Percentiles rank a stretch among this genome's conserved stretches.
These are phyloP conservation scores for Juncus inflexus DNA, from an alignment of 176 grass and related monocot genomes.

Conservation along the genomic window DNA sequence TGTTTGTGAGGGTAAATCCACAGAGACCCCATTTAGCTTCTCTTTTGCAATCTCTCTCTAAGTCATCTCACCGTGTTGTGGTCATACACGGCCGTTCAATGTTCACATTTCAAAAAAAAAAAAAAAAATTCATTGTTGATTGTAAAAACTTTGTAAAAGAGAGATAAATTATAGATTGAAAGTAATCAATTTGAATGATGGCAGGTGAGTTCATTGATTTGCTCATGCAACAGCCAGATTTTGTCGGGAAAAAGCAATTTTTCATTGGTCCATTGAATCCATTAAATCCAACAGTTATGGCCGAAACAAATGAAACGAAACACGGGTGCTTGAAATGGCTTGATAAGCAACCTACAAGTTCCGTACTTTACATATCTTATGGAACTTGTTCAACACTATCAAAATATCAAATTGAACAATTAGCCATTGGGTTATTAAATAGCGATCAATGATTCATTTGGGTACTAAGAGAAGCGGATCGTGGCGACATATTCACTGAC, in stretches of 20 bases:
- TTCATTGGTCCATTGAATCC: conserved; percentile 34
- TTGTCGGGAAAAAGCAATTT: conserved; percentile 34
- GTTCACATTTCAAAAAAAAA: too few relatives aligned
- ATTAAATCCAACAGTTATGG: background rate
- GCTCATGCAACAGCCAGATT: background rate
- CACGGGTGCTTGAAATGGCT: conserved; percentile 61
- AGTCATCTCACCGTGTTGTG: conserved; percentile 30
- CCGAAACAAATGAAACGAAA: background rate
- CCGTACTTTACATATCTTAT: conserved; percentile 63
- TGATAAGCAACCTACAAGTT: conserved; percentile 43
- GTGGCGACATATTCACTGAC: conserved; percentile 26
- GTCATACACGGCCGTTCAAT: conserved; percentile 32
- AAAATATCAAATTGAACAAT: conserved; percentile 34
- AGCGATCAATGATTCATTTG: conserved; percentile 59
- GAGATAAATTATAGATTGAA: too few relatives aligned
- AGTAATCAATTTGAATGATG: conserved; percentile 20
- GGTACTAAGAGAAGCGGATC: conserved; percentile 60
- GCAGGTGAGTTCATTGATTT: conserved; percentile 51
- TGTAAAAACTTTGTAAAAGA: too few relatives aligned
- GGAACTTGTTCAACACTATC: conserved; percentile 34
- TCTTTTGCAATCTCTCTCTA: conserved; percentile 35
- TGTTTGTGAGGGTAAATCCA: too few relatives aligned
- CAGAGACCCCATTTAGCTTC: conserved; percentile 28
- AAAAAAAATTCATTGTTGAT: too few relatives aligned
- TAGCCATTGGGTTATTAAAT: conserved; percentile 33